These are phyloP conservation scores for Boehmeria nivea DNA, from an alignment of 306 rosid genomes.

Conservation along the genomic window DNA sequence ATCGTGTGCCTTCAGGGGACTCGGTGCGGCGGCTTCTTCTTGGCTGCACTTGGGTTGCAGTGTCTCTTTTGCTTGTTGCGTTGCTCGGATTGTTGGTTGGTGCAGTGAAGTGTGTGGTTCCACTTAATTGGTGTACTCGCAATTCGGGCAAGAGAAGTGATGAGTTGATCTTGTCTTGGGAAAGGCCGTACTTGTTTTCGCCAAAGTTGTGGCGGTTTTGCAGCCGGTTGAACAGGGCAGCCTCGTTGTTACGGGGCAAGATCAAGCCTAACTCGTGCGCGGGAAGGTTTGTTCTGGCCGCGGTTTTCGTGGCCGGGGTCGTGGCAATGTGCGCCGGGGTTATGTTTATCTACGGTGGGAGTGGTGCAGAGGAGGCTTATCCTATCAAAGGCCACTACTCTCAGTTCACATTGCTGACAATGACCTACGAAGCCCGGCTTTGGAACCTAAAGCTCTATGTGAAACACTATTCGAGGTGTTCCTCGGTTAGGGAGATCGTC, in stretches of 20 bases:
- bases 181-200: slow-evolving; percentile 52
- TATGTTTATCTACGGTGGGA: slow-evolving; percentile 78
- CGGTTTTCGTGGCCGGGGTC: slow-evolving; percentile 54
- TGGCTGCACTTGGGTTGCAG: slow-evolving; percentile 64
- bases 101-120: slow-evolving; percentile 78
- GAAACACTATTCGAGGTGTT: slow-evolving; percentile 88
- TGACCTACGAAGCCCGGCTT: slow-evolving; percentile 95
- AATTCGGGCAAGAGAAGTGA: slow-evolving; percentile 55
- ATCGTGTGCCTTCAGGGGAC: slow-evolving; percentile 95
- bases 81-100: slow-evolving; percentile 74
- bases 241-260: slow-evolving; percentile 59
- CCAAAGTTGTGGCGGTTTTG: slow-evolving; percentile 69
- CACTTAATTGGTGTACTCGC: slow-evolving; percentile 65
- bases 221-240: slow-evolving; percentile 73
- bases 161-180: slow-evolving; percentile 74
- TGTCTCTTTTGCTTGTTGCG: slow-evolving; percentile 58
- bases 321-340: slow-evolving; percentile 73
- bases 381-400: slow-evolving; percentile 67
- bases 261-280: slow-evolving; percentile 65
- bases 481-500: slow-evolving; percentile 87
- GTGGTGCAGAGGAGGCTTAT: slow-evolving; percentile 85
- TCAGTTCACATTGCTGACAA: slow-evolving; percentile 84
- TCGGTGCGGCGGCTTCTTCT: slow-evolving; percentile 53
- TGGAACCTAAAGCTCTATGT: slow-evolving; percentile 94
- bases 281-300: slow-evolving; percentile 68